phyloP scores from a whole-genome alignment of 345 rosid species.

The Trapa bicornis region DNA sequence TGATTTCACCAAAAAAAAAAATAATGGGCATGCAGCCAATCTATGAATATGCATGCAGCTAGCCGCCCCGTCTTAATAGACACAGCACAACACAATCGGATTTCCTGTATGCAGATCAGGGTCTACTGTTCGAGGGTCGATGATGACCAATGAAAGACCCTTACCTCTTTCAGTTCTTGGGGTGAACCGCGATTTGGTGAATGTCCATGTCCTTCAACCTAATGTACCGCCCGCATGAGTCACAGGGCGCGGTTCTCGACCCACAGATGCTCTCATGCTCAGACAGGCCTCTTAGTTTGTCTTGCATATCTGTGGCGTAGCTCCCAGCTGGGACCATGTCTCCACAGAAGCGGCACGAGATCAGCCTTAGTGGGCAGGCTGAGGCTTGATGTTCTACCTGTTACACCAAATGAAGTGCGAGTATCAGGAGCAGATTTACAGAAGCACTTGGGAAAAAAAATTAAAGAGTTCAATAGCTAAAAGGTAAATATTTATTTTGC shows the following conservation, averaged over 20 bases:
- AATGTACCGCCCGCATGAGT: slow-evolving; percentile 86
- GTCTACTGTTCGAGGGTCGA: background rate
- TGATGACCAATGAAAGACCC: background rate
- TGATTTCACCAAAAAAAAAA: background rate
- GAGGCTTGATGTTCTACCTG: slow-evolving; percentile 83
- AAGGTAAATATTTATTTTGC: no score
- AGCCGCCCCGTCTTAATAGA: background rate
- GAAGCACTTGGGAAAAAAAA: background rate
- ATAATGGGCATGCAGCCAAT: background rate
- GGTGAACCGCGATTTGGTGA: slow-evolving; percentile 85
- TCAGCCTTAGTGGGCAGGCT: slow-evolving; percentile 52
- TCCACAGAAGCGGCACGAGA: slow-evolving; percentile 79
- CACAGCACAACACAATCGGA: background rate
- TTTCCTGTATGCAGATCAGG: background rate
- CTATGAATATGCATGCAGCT: background rate
- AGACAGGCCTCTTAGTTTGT: slow-evolving; percentile 70
- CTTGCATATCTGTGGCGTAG: slow-evolving; percentile 54
- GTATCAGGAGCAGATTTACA: background rate
- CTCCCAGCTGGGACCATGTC: slow-evolving; percentile 89
- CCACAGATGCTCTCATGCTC: slow-evolving; percentile 95
- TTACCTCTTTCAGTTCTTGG: slow-evolving; percentile 29
- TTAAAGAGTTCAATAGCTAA: no score
- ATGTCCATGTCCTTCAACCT: slow-evolving; percentile 98
- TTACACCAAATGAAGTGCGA: background rate
- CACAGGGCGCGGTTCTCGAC: slow-evolving; percentile 87